Evolutionary conservation across 768 basidiomycete species (phyloP), one percentile per base, ranked within the genome.

Genomic region (Boletus bicolor): DNA sequence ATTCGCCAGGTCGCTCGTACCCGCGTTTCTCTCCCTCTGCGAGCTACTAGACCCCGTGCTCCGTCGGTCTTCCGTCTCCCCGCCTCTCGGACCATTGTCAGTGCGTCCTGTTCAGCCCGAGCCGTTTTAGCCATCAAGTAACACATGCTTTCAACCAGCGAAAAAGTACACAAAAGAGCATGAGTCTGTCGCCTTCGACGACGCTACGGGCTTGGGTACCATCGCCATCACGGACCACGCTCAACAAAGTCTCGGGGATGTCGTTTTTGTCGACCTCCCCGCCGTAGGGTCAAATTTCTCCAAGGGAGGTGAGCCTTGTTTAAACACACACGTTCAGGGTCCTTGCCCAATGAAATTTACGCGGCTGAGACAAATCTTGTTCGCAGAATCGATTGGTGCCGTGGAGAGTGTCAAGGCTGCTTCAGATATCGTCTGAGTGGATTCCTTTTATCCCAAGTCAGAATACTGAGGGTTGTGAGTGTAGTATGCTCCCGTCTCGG

Each of bases 351-450:
- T 19, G 58, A 21, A 28, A 19, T 49, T 48, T 51, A 46, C 21
- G 51, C 39, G 56, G 51, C 39, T 63, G 49, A 55, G 37, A 45
- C 39, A 12, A 34, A 28, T 5, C 28, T 38, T 26, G 5, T 14
- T 36, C 28, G 2, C 57, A 94, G 94, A 89, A 44, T 74, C 85
- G 60, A 89, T 96, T 69, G 94, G 94, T 48, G 91, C 91, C 7
- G 93, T 98, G 10, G 94, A 97, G 73, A 96, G 93, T 58, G 94
- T 97, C 54, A 98, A 98, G 71, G 94, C 94, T 30, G 93, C 93
- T 38, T 95, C 94, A 2, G 94, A 98, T 68, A 94, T 98, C 67
- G 91, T 91, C 46, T 73, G 56, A 71, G 79, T 75, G 26, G 3
- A 36, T 46, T 7, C 54, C 10, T 30, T 46, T 55, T 39, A 14